These are phyloP conservation scores for Cucurbita maxima DNA, from an alignment of 306 rosid genomes.

Conservation along the genomic window DNA sequence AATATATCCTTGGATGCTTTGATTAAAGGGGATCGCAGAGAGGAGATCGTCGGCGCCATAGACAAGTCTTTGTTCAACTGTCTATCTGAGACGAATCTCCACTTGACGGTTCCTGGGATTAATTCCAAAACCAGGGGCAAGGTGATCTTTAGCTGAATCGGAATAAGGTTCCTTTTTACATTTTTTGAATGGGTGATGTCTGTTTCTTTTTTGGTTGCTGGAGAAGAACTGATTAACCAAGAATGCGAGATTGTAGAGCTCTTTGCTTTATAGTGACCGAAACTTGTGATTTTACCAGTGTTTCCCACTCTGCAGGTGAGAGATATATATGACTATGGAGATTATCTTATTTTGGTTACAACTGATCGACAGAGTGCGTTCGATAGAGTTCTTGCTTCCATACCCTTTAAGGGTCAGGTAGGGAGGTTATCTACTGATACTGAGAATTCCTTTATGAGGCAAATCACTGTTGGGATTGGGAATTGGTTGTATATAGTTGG, in stretches of 20 bases:
- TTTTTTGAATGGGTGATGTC: neutral
- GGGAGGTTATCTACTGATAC: neutral
- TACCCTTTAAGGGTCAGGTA: conserved; percentile 96
- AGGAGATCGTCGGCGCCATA: conserved; percentile 29
- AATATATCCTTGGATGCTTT: conserved; percentile 29
- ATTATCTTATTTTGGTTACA: conserved; percentile 68
- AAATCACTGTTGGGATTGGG: neutral
- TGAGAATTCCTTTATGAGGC: neutral
- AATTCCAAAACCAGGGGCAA: conserved; percentile 78
- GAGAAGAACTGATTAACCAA: neutral
- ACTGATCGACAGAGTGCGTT: conserved; percentile 95
- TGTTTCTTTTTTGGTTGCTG: neutral
- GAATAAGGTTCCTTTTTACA: neutral
- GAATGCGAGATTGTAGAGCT: neutral
- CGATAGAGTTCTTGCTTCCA: conserved; percentile 92
- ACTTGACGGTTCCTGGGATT: conserved; percentile 62
- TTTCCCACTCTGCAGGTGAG: conserved; percentile 46
- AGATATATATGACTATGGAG: conserved; percentile 76
- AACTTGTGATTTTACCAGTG: neutral
- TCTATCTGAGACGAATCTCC: conserved; percentile 73
- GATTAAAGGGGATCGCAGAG: conserved; percentile 28
- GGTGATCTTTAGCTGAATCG: conserved; percentile 18
- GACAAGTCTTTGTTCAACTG: conserved; percentile 29
- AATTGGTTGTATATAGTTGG: neutral
- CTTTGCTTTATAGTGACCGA: neutral